A percentile compares a stretch with the other conserved stretches of the same genome.
phyloP scores from a whole-genome alignment of 768 basidiomycete genomes.

The Filobasidium wieringae region DNA sequence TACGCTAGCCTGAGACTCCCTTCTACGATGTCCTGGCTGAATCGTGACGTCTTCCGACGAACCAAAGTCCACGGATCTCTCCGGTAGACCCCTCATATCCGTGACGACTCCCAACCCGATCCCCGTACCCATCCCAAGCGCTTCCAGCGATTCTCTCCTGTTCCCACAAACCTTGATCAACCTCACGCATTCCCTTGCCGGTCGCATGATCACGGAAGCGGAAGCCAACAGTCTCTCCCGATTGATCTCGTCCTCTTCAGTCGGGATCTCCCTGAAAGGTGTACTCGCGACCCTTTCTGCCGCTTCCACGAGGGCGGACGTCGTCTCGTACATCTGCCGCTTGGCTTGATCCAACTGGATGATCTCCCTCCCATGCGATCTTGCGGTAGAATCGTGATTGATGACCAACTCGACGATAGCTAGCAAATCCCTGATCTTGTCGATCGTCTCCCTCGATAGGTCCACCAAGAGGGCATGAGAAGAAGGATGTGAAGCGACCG shows the following conservation, averaged over 20 bases:
- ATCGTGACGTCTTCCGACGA: not conserved
- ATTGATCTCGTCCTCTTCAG: constrained; percentile 61
- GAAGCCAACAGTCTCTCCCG: constrained; percentile 63
- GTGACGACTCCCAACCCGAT: not conserved
- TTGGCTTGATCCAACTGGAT: constrained; percentile 59
- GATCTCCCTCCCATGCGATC: constrained; percentile 45
- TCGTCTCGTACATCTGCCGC: constrained; percentile 70
- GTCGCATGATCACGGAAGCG: constrained; percentile 77
- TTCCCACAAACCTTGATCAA: constrained; percentile 62
- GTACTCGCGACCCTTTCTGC: constrained; percentile 62
- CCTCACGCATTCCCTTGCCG: constrained; percentile 76
- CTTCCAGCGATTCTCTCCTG: not conserved
- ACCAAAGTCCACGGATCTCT: too few species aligned
- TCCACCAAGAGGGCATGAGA: constrained; percentile 90
- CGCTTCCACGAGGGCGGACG: constrained; percentile 73
- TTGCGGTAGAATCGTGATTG: constrained; percentile 57
- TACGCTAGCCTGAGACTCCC: constrained; percentile 56
- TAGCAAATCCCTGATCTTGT: constrained; percentile 80
- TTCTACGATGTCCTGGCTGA: not conserved
- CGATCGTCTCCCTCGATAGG: constrained; percentile 85
- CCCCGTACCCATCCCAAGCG: constrained; percentile 8
- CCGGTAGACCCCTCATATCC: not conserved
- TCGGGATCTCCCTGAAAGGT: constrained; percentile 42
- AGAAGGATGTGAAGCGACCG: constrained; percentile 76
- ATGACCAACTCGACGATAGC: constrained; percentile 82